Evolutionary conservation across 2,329 filamentous ascomycete genomes (phyloP), one percentile per base, ranked within the genome.

Genomic region (Aspergillus fumigatus): DNA sequence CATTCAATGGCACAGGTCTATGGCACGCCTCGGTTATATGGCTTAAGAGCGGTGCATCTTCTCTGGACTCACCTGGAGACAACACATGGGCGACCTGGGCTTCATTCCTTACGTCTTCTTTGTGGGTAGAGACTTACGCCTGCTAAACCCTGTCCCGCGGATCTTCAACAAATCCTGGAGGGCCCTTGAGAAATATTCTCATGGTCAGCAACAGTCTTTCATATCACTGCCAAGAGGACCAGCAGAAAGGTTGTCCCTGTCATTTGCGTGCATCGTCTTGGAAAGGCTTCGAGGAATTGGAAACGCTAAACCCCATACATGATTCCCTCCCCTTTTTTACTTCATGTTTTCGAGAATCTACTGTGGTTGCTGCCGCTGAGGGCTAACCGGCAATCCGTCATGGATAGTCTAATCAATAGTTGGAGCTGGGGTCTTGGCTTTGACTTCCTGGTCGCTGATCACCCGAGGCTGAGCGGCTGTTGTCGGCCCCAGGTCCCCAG

Each of bases 381-480:
- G 17, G n/a, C 40, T 51, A 25, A 26, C 51, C 21, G 23, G 14
- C 40, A 14, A 55, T 47, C 47, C 17, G 35, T 19, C 41, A 35
- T 29, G 8, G 27, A 35, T 41, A 41, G 43, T 40, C 8, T 38
- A 52, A 43, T 57, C 41, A 50, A 53, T 60, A 63, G 57, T 63
- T 62, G 61, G 59, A 59, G 60, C 57, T 59, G 32, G 55, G 55
- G 58, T 58, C 60, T 65, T 63, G 61, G 64, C 60, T 60, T 50
- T 56, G 59, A 59, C 59, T 65, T 58, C 65, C 66, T 69, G 57
- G 63, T 58, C 59, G 67, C 61, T 63, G 68, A 71, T 70, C 67
- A 65, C 66, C 69, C 66, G 68, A 69, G 64, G 67, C 60, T 66
- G 59, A 59, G 56, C 65, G 69, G 66, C 53, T 64, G 57, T 62